These are phyloP conservation scores for Umbelopsis sp. DNA, from an alignment of 192 early-diverging fungal species.

Conservation along the genomic window DNA sequence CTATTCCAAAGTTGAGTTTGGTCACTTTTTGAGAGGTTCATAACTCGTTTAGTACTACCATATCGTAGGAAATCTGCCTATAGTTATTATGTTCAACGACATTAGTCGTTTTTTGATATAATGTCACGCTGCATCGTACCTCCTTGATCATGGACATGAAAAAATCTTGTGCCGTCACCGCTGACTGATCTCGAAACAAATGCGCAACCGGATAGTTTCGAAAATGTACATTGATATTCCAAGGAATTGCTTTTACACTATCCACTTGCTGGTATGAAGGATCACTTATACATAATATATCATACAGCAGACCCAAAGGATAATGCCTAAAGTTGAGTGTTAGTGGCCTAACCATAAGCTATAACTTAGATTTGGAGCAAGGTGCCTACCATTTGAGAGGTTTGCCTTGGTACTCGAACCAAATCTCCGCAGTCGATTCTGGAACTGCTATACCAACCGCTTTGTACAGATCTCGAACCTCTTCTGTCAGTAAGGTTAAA, in stretches of 20 bases:
- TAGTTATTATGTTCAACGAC: neutral
- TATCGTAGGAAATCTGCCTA: constrained; percentile 84
- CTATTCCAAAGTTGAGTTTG: constrained; percentile 82
- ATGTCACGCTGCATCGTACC: constrained; percentile 30
- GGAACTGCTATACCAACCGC: constrained; percentile 44
- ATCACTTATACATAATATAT: constrained; percentile 46
- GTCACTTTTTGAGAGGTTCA: constrained; percentile 83
- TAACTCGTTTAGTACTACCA: constrained; percentile 81
- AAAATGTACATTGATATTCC: constrained; percentile 79
- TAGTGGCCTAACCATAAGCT: neutral
- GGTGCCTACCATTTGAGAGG: constrained; percentile 73
- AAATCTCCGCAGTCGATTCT: constrained; percentile 59
- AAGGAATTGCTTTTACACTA: constrained; percentile 59
- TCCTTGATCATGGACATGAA: constrained; percentile 92
- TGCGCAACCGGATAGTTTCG: constrained; percentile 69
- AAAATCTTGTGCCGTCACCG: constrained; percentile 67
- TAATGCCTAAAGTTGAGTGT: constrained; percentile 65
- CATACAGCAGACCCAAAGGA: constrained; percentile 84
- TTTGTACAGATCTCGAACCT: constrained; percentile 51
- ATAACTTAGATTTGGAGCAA: neutral
- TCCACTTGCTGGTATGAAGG: constrained; percentile 3
- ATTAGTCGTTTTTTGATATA: neutral
- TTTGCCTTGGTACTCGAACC: constrained; percentile 72
- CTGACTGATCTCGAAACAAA: constrained; percentile 59
- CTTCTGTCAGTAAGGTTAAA: constrained; percentile 55